Conservation (phyloP, 2,329 filamentous ascomycete genomes). For the Cytospora chrysosperma region DNA sequence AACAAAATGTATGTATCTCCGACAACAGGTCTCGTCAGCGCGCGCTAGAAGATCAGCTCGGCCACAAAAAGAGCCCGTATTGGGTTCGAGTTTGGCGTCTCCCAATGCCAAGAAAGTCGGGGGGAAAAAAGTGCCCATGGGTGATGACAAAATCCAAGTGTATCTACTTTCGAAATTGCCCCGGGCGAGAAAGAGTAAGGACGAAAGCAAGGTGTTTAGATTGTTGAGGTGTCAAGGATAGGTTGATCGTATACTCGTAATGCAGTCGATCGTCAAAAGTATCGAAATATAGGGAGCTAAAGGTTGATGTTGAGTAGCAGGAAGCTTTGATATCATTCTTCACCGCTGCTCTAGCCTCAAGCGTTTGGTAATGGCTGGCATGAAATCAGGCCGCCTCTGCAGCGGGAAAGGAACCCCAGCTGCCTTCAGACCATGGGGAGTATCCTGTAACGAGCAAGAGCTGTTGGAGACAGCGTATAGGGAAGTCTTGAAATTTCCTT, state of each 20-base stretch:
- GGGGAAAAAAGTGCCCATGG: not conserved
- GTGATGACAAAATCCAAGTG: constrained; percentile 1
- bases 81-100: not conserved
- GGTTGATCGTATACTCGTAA: constrained; percentile 11
- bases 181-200: not conserved
- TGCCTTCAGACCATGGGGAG: not conserved
- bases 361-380: not conserved
- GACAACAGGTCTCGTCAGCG: constrained; percentile 3
- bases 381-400: not conserved
- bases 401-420: not conserved
- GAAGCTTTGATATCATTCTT: not conserved
- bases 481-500: not conserved
- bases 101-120: not conserved
- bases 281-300: not conserved
- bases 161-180: constrained; percentile 12
- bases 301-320: not conserved
- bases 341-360: not conserved
- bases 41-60: constrained; percentile 1
- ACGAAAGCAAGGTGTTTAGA: constrained; percentile 2
- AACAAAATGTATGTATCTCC: constrained; percentile 11
- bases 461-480: not conserved
- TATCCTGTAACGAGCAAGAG: not conserved
- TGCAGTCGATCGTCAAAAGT: not conserved
- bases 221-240: constrained; percentile 4
- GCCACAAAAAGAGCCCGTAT: not conserved